Conservation (phyloP, 495 filamentous ascomycete genomes). For the Lophiostoma macrostomum region DNA sequence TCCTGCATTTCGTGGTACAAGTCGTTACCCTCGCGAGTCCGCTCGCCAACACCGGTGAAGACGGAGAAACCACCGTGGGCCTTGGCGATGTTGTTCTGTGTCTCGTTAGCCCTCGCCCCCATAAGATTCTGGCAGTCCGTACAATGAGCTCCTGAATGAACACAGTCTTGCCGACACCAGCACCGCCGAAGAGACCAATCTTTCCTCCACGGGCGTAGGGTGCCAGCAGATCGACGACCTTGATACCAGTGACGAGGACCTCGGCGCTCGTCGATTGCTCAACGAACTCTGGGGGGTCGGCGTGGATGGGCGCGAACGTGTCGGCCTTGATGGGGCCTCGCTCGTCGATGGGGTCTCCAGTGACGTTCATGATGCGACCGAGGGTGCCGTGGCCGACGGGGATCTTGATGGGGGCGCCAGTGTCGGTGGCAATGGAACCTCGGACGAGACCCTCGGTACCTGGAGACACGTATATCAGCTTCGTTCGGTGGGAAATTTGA, state of each 20-base stretch:
- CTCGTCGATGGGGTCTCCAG: conserved; percentile 99
- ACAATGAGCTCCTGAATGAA: conserved; percentile 99
- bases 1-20: conserved; percentile 99
- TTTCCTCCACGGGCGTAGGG: conserved; percentile 99
- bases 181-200: conserved; percentile 99
- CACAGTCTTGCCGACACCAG: conserved; percentile 99
- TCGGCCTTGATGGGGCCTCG: conserved; percentile 93
- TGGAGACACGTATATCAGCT: conserved; percentile 39
- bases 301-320: conserved; percentile 87
- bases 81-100: conserved; percentile 98
- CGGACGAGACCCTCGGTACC: conserved; percentile 99
- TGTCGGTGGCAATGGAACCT: conserved; percentile 79
- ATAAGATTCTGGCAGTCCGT: conserved; percentile 29
- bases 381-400: conserved; percentile 93
- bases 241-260: conserved; percentile 98
- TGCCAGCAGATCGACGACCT: conserved; percentile 97
- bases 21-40: conserved; percentile 99
- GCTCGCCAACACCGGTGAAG: conserved; percentile 99
- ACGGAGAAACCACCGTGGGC: conserved; percentile 99
- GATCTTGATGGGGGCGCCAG: conserved; percentile 92
- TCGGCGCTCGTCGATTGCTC: conserved; percentile 96
- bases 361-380: conserved; percentile 99
- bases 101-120: conserved; percentile 4
- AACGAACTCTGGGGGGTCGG: conserved; percentile 82
- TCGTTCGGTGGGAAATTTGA: conserved; percentile 1